Evolutionary conservation across 2,329 filamentous ascomycete species (phyloP).

Genomic region (Madurella fahalii): DNA sequence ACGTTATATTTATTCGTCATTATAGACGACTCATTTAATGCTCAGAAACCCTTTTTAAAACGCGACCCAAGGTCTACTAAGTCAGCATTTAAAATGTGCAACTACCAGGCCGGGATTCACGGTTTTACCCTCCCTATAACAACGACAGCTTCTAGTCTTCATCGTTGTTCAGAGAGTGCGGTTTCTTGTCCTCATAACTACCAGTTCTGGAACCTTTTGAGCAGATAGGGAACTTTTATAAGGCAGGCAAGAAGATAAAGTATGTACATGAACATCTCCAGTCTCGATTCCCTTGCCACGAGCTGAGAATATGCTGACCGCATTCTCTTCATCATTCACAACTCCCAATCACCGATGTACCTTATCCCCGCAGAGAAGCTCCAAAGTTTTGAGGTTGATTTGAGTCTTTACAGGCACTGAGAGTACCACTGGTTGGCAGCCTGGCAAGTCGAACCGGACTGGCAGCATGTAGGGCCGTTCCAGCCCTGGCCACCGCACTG

Average conservation of each 20-base stretch:
- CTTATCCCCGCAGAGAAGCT: not conserved
- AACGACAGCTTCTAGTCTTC: no score
- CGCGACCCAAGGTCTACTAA: no score
- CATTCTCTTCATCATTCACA: not conserved
- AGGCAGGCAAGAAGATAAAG: conserved; percentile 2
- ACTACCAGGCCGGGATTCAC: no score
- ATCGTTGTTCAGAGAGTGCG: no score
- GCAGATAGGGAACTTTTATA: conserved; percentile 1
- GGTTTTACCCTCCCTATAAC: no score
- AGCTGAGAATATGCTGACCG: not conserved
- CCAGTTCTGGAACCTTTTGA: no score
- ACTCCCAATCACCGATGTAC: not conserved
- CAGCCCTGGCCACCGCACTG: conserved; percentile 35
- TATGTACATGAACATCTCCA: conserved; percentile 17
- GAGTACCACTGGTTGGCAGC: conserved; percentile 32
- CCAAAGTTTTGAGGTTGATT: not conserved
- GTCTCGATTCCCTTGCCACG: not conserved
- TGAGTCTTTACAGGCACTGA: conserved; percentile 26
- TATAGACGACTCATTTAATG: no score
- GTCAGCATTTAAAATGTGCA: no score
- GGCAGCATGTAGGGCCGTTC: conserved; percentile 33
- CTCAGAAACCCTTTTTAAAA: no score
- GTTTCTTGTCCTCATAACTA: no score
- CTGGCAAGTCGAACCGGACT: conserved; percentile 31
- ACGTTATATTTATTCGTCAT: no score